Percentiles rank a stretch among this genome's conserved stretches.
Evolutionary conservation across 129 eudicot species (phyloP).

Genomic region (Centella asiatica): DNA sequence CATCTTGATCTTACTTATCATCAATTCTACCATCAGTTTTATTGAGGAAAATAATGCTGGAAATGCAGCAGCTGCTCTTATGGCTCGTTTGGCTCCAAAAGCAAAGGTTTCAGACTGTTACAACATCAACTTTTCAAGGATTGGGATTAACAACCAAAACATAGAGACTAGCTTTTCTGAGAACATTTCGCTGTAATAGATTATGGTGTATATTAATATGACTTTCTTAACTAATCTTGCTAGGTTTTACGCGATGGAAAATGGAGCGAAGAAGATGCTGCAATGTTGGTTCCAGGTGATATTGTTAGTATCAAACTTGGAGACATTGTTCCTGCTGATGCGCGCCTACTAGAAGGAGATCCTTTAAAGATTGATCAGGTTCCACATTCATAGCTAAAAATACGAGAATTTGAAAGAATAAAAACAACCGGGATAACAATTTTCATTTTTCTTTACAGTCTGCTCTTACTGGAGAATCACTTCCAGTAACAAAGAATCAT

Average conservation of each 20-base stretch:
- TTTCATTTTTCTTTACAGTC: conserved; percentile 32
- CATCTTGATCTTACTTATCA: conserved; percentile 52
- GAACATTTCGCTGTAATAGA: too few relatives aligned
- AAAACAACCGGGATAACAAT: background rate
- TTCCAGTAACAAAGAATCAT: conserved; percentile 74
- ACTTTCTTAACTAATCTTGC: background rate
- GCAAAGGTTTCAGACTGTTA: conserved; percentile 46
- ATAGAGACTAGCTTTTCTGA: too few relatives aligned
- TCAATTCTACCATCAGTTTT: conserved; percentile 83
- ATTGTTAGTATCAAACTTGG: conserved; percentile 82
- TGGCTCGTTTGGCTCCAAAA: conserved; percentile 93
- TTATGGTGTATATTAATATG: too few relatives aligned
- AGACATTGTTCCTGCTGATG: conserved; percentile 83
- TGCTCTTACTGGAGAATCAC: conserved; percentile 89
- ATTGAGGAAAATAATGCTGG: conserved; percentile 91
- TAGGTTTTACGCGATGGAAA: conserved; percentile 71
- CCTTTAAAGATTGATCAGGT: conserved; percentile 92
- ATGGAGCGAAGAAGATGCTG: conserved; percentile 83
- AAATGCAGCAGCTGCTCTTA: conserved; percentile 90
- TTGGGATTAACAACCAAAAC: background rate
- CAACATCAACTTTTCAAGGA: background rate
- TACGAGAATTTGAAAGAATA: too few relatives aligned
- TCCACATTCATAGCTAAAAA: too few relatives aligned
- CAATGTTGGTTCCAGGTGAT: conserved; percentile 75
- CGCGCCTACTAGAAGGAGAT: conserved; percentile 85